Evolutionary conservation across 2,329 filamentous ascomycete genomes (phyloP).

Genomic region (Fusarium sp.): DNA sequence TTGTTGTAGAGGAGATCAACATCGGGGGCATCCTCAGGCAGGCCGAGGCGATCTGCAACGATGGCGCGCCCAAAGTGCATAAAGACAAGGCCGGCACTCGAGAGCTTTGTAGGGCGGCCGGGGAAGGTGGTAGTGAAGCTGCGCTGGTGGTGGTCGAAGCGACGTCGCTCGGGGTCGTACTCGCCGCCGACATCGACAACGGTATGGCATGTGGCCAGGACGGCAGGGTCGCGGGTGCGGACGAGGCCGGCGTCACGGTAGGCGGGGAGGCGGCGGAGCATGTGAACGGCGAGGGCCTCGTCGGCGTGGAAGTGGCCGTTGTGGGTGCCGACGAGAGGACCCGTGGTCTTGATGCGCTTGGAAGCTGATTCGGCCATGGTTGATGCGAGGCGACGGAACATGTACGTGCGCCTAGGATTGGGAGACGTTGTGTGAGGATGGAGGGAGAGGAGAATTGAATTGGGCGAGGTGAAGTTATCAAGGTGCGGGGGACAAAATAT

Average conservation of each 20-base stretch:
- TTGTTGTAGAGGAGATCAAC: conserved; percentile 87
- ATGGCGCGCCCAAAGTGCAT: conserved; percentile 94
- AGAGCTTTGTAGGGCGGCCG: conserved; percentile 87
- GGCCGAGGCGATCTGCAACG: conserved; percentile 71
- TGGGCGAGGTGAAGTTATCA: conserved; percentile 9
- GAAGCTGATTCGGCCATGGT: conserved; percentile 74
- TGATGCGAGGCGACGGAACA: conserved; percentile 52
- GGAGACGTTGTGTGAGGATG: conserved; percentile 7
- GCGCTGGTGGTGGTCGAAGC: conserved; percentile 98
- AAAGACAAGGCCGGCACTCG: conserved; percentile 93
- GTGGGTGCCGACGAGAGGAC: conserved; percentile 88
- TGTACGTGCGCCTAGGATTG: conserved; percentile 33
- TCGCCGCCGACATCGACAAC: conserved; percentile 98
- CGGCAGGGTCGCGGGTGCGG: conserved; percentile 87
- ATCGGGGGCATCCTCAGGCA: conserved; percentile 74
- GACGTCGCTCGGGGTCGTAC: conserved; percentile 82
- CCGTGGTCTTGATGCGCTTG: conserved; percentile 87
- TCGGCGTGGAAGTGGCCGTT: conserved; percentile 99
- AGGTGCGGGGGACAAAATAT: conserved; percentile 4
- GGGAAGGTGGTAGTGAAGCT: conserved; percentile 91
- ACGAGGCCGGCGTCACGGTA: conserved; percentile 83
- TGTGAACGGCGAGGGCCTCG: conserved; percentile 96
- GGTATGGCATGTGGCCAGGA: conserved; percentile 88
- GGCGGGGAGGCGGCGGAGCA: conserved; percentile 89
- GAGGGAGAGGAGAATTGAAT: conserved; percentile 16